These are phyloP conservation scores for Guyanaporus albipodus DNA, from an alignment of 768 basidiomycete genomes.

Conservation along the genomic window DNA sequence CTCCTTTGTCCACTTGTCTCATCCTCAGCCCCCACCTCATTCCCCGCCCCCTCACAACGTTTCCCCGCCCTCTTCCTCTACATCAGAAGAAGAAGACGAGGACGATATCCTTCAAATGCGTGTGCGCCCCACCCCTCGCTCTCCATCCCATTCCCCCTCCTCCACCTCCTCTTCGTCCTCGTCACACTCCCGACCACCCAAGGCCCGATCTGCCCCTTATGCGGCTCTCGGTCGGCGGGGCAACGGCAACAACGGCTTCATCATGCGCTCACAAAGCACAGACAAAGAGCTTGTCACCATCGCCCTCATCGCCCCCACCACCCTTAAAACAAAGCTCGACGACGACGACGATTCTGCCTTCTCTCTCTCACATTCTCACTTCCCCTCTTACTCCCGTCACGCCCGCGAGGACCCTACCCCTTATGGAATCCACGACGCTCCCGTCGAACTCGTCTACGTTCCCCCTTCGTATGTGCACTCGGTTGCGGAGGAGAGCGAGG, in stretches of 20 bases:
- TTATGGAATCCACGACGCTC: conserved; percentile 38
- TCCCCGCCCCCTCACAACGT: conserved; percentile 21
- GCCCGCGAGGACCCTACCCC: conserved; percentile 8
- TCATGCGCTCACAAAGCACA: conserved; percentile 28
- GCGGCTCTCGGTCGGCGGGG: conserved; percentile 6
- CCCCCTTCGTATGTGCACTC: conserved; percentile 41
- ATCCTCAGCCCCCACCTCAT: conserved; percentile 20
- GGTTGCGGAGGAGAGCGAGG: conserved; percentile 15
- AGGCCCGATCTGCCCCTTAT: conserved; percentile 28
- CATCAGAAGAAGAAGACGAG: conserved; percentile 41
- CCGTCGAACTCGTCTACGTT: conserved; percentile 71
- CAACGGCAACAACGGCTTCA: conserved; percentile 44
- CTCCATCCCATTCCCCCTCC: conserved; percentile 38
- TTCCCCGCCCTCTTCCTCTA: conserved; percentile 30
- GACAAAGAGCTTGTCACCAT: conserved; percentile 62
- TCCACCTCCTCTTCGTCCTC: conserved; percentile 22
- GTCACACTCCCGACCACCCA: conserved; percentile 29
- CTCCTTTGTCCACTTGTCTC: conserved; percentile 5
- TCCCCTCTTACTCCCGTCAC: conserved; percentile 8
- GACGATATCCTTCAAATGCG: conserved; percentile 68
- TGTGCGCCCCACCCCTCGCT: conserved; percentile 32
- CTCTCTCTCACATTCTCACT: conserved; percentile 9
- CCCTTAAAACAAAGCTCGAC: conserved; percentile 73
- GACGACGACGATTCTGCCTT: conserved; percentile 36
- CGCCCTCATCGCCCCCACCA: conserved; percentile 72